Base-by-base conservation (phyloP, 2,329 filamentous ascomycete species). In the Basipetospora chlamydospora region DNA sequence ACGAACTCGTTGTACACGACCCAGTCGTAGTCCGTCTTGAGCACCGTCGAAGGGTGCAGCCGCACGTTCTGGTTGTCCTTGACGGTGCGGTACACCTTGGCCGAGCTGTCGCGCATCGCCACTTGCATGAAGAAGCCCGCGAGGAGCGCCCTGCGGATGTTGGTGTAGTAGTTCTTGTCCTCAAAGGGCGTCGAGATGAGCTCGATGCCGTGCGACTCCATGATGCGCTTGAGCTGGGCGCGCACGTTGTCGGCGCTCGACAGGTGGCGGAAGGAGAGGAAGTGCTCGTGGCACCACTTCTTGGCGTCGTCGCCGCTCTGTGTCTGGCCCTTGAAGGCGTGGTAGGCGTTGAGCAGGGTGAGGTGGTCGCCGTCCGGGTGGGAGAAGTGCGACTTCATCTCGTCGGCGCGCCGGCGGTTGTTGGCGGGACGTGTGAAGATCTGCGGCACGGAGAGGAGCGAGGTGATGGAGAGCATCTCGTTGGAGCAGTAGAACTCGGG, bases 91-190 rank as follows among this genome's bases (percentile, higher is more conserved):
- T 98, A 98, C 28, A 83, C 74, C 67, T 96, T 96, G 52, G 83
- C 82, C 21, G 73, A 78, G 35, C 73, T 75, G 52, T 96, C 86
- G 54, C 81, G 85, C 75, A 93, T 95, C 41, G 90, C 92, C 16
- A 96, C 84, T 57, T 98, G 90, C 90, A 98, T 98, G 69, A 98
- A 98, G 70, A 98, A 98, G 23, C 92, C 90, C 1, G 87, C 73
- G 10, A 95, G 80, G 11, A 98, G 70, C 7, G 90, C 88, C 26
- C 86, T 78, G 30, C 88, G 82, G 50, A 98, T 98, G 57, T 98
- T 98, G 56, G 77, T 85, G 60, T 96, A 98, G 66, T 98, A 98
- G 53, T 92, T 84, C 67, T 93, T 94, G 62, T 96, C 79, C 49
- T 87, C 80, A 52, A 94, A 96, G 0, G 81, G 73, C 1, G 88